Base-by-base conservation (phyloP, 2,329 filamentous ascomycete species). In the Aspergillus persii region DNA sequence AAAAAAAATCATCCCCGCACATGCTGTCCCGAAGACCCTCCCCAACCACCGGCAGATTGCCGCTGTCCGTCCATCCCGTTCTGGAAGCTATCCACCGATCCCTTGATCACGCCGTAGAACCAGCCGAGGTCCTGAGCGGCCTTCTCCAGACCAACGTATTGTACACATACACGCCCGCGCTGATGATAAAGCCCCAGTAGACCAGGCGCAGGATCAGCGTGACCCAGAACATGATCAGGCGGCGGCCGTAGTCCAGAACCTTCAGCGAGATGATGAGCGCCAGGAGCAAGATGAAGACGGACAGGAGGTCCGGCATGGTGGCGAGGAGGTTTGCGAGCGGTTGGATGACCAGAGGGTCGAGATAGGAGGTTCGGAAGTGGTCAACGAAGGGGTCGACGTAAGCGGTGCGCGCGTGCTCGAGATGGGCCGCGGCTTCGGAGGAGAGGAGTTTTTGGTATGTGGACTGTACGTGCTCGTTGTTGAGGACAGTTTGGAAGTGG, bases 201-300 rank as follows among this genome's bases (percentile, higher is more conserved):
- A 84, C 73, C 47, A 92, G 65, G 27, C 83, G 78, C 63, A 91
- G 73, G 9, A 82, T 81, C 57, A 96, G 71, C n/a, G 84, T 80
- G 54, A 92, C 84, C 86, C 91, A 92, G 79, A 88, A 96, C 70
- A 92, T 79, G 59, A 96, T 81, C 23, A 91, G 77, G 61, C 91
- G 84, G 61, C 87, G 86, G 18, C 92, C 79, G 78, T 89, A 89
- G 71, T 88, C 83, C 63, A 88, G 77, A 47, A 95, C 79, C 64
- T 85, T 84, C 60, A 88, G 76, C 11, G 81, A 82, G 58, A 93
- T 72, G 70, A 92, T 80, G 54, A 94, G 74, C 57, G 87, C 76
- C 31, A 87, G 66, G 49, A 88, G 76, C 3, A 90, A 78, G 8
- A 87, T 58, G 7, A 76, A 54, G 23, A 78, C 63, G 11, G 75